Percentiles rank a stretch among this genome's conserved stretches.
Evolutionary conservation across 1,284 basidiomycete species (phyloP).

Genomic region (Naganishia sp.): DNA sequence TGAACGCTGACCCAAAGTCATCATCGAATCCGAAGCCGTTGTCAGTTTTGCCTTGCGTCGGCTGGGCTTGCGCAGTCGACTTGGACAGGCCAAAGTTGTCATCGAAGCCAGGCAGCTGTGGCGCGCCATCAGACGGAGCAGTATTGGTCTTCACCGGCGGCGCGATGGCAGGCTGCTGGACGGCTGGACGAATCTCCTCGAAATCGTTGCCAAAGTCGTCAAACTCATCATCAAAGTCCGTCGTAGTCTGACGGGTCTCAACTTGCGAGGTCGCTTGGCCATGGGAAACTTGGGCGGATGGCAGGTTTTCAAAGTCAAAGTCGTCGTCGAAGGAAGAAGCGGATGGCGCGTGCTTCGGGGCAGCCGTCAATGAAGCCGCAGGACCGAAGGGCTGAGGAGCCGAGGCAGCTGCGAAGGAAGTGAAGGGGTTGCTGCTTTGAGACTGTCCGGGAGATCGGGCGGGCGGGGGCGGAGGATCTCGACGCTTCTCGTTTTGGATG

Average conservation of each 20-base stretch:
- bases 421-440: slow-evolving; percentile 31
- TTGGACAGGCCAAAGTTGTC: slow-evolving; percentile 16
- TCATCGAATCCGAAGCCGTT: slow-evolving; percentile 29
- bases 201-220: slow-evolving; percentile 50
- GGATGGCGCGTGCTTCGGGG: slow-evolving; percentile 28
- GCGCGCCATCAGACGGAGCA: not conserved
- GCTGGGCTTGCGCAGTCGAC: not conserved
- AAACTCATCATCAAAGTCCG: slow-evolving; percentile 52
- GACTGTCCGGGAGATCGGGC: slow-evolving; percentile 19
- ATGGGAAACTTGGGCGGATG: slow-evolving; percentile 51
- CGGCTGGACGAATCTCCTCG: slow-evolving; percentile 27
- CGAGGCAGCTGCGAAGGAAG: slow-evolving; percentile 11
- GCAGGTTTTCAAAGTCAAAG: slow-evolving; percentile 72
- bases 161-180: slow-evolving; percentile 1
- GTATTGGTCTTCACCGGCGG: not conserved
- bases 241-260: slow-evolving; percentile 33
- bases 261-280: slow-evolving; percentile 36
- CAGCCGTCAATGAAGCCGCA: not conserved
- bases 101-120: slow-evolving; percentile 24
- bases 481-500: slow-evolving; percentile 37
- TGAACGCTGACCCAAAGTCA: slow-evolving; percentile 26
- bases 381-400: slow-evolving; percentile 33
- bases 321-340: slow-evolving; percentile 68
- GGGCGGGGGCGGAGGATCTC: slow-evolving; percentile 44
- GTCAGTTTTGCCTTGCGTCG: not conserved